phyloP scores from a whole-genome alignment of 2,329 filamentous ascomycete genomes.

The Penicillium sclerotiorum region DNA sequence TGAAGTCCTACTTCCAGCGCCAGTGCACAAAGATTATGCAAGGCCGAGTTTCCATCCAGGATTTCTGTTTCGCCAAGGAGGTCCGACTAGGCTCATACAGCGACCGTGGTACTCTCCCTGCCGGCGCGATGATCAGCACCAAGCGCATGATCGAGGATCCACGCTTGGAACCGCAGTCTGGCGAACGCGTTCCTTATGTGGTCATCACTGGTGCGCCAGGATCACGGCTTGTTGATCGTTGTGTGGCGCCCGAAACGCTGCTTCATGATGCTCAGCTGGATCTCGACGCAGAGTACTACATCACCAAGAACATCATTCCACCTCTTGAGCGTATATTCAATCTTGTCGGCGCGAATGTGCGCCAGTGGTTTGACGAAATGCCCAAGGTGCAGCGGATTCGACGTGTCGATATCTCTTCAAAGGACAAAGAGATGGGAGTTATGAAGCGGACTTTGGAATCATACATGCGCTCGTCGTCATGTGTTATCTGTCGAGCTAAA shows the following conservation, averaged over 20 bases:
- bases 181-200: constrained; percentile 92
- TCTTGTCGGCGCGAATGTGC: constrained; percentile 87
- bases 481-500: constrained; percentile 72
- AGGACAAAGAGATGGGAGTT: constrained; percentile 22
- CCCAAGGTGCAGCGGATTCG: constrained; percentile 81
- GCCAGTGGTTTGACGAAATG: constrained; percentile 95
- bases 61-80: constrained; percentile 94
- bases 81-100: constrained; percentile 89
- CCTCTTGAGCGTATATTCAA: constrained; percentile 96
- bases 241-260: constrained; percentile 82
- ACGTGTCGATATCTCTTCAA: constrained; percentile 54
- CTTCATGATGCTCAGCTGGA: constrained; percentile 75
- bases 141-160: constrained; percentile 85
- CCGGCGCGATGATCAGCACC: constrained; percentile 85
- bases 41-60: constrained; percentile 83
- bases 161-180: constrained; percentile 87
- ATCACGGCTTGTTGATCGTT: constrained; percentile 82
- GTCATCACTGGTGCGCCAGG: constrained; percentile 87
- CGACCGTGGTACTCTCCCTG: constrained; percentile 75
- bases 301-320: constrained; percentile 91
- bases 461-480: constrained; percentile 83
- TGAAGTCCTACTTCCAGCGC: constrained; percentile 85
- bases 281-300: constrained; percentile 95
- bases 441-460: constrained; percentile 79
- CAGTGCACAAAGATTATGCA: constrained; percentile 94